Evolutionary conservation across 2,329 filamentous ascomycete species (phyloP).

Genomic region (Penicillium sp.): DNA sequence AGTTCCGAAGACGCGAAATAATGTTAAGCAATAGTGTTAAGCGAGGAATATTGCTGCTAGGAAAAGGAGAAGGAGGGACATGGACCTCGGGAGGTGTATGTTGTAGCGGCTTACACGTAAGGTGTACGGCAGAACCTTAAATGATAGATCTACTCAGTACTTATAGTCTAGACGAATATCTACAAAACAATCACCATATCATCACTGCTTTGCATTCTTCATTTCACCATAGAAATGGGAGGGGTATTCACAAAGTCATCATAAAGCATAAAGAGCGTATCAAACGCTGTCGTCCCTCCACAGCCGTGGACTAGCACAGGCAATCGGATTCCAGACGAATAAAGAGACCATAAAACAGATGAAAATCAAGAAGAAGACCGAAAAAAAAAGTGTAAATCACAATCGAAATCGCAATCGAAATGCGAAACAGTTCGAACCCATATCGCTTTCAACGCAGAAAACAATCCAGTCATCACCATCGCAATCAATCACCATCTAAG

Average conservation of each 20-base stretch:
- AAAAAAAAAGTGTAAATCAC: neutral
- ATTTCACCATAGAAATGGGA: neutral
- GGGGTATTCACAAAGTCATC: slow-evolving; percentile 31
- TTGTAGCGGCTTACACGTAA: too few relatives aligned
- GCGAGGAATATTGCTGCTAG: too few relatives aligned
- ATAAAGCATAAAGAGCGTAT: slow-evolving; percentile 27
- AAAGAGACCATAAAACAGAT: neutral
- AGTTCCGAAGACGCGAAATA: too few relatives aligned
- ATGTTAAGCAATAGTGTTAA: too few relatives aligned
- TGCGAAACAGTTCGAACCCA: neutral
- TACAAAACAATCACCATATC: too few relatives aligned
- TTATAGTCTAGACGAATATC: too few relatives aligned
- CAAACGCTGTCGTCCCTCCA: neutral
- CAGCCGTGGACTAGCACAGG: slow-evolving; percentile 7
- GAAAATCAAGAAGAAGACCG: neutral
- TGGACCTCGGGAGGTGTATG: too few relatives aligned
- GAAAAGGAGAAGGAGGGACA: too few relatives aligned
- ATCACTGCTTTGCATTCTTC: too few relatives aligned
- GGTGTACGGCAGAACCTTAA: too few relatives aligned
- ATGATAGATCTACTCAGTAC: too few relatives aligned
- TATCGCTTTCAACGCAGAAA: neutral
- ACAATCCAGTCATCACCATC: neutral
- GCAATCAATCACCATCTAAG: slow-evolving; percentile 2
- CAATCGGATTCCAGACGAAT: neutral
- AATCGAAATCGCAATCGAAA: neutral